Evolutionary conservation across 2,329 filamentous ascomycete genomes (phyloP).

Genomic region (Ambrosiella cleistominuta): DNA sequence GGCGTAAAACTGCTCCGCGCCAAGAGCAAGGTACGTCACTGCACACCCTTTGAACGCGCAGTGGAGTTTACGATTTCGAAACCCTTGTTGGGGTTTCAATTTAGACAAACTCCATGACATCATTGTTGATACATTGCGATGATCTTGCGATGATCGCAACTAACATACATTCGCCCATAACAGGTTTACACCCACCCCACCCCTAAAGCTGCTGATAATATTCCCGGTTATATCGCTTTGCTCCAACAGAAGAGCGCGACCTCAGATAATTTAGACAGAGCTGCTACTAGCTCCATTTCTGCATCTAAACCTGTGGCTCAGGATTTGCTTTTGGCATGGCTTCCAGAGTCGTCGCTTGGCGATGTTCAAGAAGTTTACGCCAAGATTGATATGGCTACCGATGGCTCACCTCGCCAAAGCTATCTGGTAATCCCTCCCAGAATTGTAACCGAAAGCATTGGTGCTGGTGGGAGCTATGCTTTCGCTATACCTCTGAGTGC

Average conservation of each 20-base stretch:
- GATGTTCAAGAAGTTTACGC: slow-evolving; percentile 79
- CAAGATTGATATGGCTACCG: slow-evolving; percentile 79
- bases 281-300: slow-evolving; percentile 14
- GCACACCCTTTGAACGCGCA: not conserved
- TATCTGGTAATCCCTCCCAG: slow-evolving; percentile 86
- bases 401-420: slow-evolving; percentile 66
- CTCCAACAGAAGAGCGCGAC: slow-evolving; percentile 64
- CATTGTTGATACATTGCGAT: not conserved
- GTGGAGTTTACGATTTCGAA: too few relatives aligned
- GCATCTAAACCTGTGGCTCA: slow-evolving; percentile 36
- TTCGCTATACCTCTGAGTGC: slow-evolving; percentile 83
- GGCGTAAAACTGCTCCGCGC: slow-evolving; percentile 89
- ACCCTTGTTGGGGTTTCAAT: too few relatives aligned
- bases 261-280: slow-evolving; percentile 6
- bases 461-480: slow-evolving; percentile 54
- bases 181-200: slow-evolving; percentile 93
- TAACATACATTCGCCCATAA: not conserved
- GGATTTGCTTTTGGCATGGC: slow-evolving; percentile 77
- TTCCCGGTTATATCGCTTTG: slow-evolving; percentile 80
- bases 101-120: not conserved
- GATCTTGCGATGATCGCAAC: not conserved
- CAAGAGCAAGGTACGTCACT: slow-evolving; percentile 70
- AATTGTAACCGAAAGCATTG: slow-evolving; percentile 56
- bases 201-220: slow-evolving; percentile 86
- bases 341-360: slow-evolving; percentile 76